Evolutionary conservation across 2,329 filamentous ascomycete genomes (phyloP), one percentile per base, ranked within the genome.

Genomic region (Botrytis sinoallii): DNA sequence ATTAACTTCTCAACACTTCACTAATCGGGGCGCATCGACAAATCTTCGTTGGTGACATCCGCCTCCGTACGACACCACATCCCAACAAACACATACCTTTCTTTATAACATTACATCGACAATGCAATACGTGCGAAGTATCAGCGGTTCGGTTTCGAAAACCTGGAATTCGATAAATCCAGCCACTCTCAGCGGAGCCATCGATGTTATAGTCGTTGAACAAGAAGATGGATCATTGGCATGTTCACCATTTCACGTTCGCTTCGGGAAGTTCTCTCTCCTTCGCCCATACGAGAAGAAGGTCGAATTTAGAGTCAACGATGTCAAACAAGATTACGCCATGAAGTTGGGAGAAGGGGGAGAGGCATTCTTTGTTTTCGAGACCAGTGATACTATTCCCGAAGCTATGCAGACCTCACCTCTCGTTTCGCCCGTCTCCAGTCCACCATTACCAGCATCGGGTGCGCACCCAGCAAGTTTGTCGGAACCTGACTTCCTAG

Each of bases 91-190:
- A 52, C 8, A 12, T 22, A 0, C 14, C 48, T 55, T 48, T 29
- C 48, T n/a, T 40, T 29, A 44, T 35, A 40, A 10, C 18, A 59
- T 60, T n/a, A 32, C 35, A 38, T 25, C 46, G 75, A 76, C 83
- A 76, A 98, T 98, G 96, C 95, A 98, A 87, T 98, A 98, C 92
- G 95, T 98, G 78, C 90, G 96, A 79, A 97, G 95, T 81, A 89
- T 98, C 79, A 96, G 94, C 83, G 95, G 95, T 82, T 97, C 94
- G 70, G 95, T 99, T 80, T 97, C 95, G 79, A 98, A 96, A 85
- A 95, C 96, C 83, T 99, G 96, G 96, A 99, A 99, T 84, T 98
- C 95, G 40, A 97, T 99, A 87, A 99, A 99, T 83, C 96, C 96
- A 69, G 94, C 96, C 63, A 99, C 96, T 20, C 89, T 99, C 73